A percentile compares a stretch with the other conserved stretches of the same genome.
Conservation (phyloP, 108 stramenopile genomes). For the Cyclostephanos tholiformis region DNA sequence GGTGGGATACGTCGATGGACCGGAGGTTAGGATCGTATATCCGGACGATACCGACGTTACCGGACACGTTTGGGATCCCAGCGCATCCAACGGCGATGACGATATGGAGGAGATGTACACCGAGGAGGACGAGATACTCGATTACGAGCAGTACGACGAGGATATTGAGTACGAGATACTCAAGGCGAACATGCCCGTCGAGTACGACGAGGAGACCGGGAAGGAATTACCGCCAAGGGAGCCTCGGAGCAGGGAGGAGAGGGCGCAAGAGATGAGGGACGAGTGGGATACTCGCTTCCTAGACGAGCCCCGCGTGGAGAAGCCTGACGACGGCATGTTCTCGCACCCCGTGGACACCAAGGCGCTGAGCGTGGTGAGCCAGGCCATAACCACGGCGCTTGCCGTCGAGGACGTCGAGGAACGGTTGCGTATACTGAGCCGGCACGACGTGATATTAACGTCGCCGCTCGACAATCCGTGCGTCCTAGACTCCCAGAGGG, state of each 20-base stretch:
- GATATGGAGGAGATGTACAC: constrained; percentile 48
- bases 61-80: constrained; percentile 47
- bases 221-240: constrained; percentile 25
- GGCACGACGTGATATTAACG: constrained; percentile 80
- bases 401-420: constrained; percentile 62
- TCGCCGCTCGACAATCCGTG: constrained; percentile 56
- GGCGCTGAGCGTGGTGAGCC: constrained; percentile 62
- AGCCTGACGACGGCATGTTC: constrained; percentile 37
- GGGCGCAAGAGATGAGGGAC: constrained; percentile 25
- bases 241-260: constrained; percentile 29
- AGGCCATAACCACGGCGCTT: constrained; percentile 65
- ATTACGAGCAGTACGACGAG: constrained; percentile 61
- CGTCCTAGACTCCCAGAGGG: constrained; percentile 73
- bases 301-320: constrained; percentile 22
- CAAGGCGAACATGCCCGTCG: constrained; percentile 41
- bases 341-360: constrained; percentile 60
- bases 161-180: constrained; percentile 56
- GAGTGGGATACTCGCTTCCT: constrained; percentile 14
- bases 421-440: constrained; percentile 57
- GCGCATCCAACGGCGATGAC: constrained; percentile 66
- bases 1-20: constrained; percentile 41
- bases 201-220: constrained; percentile 45
- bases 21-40: constrained; percentile 58
- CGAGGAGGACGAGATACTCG: constrained; percentile 57
- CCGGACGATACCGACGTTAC: constrained; percentile 46